A percentile compares a stretch with the other conserved stretches of the same genome.
Evolutionary conservation across 768 basidiomycete genomes (phyloP).

Genomic region (Agaricus sinodeliciosus): DNA sequence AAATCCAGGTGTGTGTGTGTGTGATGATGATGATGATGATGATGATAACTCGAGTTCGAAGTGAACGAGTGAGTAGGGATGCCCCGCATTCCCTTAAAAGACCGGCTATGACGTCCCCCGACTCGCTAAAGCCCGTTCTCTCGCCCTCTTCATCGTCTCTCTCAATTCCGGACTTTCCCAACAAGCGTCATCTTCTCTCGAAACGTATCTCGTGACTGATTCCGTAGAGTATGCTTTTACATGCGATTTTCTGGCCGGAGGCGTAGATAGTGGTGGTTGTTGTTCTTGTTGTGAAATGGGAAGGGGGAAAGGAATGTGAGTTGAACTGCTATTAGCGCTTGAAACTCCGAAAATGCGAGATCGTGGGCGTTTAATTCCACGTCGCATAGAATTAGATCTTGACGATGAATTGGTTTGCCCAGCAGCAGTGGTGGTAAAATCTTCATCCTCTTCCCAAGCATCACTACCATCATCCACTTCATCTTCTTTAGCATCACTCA

Average conservation of each 20-base stretch:
- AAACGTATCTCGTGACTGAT: constrained; percentile 7
- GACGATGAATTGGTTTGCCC: not conserved
- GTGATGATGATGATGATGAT: too few species aligned
- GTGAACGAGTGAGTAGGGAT: too few species aligned
- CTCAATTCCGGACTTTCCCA: constrained; percentile 64
- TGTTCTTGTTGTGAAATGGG: not conserved
- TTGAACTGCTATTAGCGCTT: not conserved
- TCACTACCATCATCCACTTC: constrained; percentile 72
- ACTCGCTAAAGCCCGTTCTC: constrained; percentile 32
- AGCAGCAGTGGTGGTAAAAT: constrained; percentile 10
- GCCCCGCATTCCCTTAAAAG: not conserved
- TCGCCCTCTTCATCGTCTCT: constrained; percentile 66
- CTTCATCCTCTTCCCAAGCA: constrained; percentile 67
- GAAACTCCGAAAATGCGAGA: not conserved
- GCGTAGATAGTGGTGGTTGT: not conserved
- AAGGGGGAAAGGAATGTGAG: not conserved
- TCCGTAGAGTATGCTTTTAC: constrained; percentile 14
- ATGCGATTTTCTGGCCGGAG: constrained; percentile 8
- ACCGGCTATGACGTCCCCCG: constrained; percentile 4
- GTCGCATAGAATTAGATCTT: not conserved
- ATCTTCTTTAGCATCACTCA: constrained; percentile 68
- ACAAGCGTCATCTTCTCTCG: constrained; percentile 37
- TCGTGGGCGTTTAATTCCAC: constrained; percentile 5
- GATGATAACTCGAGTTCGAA: too few species aligned
- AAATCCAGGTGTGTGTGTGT: too few species aligned